Evolutionary conservation across 306 rosid species (phyloP).

Genomic region (Cucumis hystrix): DNA sequence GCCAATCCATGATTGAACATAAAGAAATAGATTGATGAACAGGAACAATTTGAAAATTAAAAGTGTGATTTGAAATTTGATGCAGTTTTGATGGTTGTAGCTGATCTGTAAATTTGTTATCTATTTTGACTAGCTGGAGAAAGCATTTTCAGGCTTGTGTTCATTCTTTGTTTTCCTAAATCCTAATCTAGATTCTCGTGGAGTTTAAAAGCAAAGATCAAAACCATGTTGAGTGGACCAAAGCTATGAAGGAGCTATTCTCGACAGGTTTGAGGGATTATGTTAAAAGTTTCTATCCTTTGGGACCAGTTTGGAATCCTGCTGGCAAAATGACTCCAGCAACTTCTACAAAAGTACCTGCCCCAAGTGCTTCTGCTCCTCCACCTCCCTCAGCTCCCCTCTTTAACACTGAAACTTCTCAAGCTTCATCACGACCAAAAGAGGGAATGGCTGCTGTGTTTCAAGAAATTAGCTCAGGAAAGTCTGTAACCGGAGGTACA

Average conservation of each 20-base stretch:
- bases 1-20: not conserved
- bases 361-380: conserved; percentile 51
- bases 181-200: conserved; percentile 66
- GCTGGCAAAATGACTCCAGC: conserved; percentile 46
- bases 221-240: conserved; percentile 92
- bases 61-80: not conserved
- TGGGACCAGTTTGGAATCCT: conserved; percentile 88
- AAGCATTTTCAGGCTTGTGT: not conserved
- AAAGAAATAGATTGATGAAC: not conserved
- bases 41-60: not conserved
- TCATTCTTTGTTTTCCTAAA: conserved; percentile 6
- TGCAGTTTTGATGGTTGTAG: not conserved
- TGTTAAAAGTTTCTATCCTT: conserved; percentile 62
- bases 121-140: not conserved
- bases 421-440: conserved; percentile 62
- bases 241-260: conserved; percentile 85
- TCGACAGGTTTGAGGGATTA: conserved; percentile 86
- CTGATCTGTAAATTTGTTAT: too few relatives aligned
- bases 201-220: conserved; percentile 77
- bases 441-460: conserved; percentile 92
- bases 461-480: conserved; percentile 50
- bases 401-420: conserved; percentile 51
- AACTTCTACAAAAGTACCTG: conserved; percentile 45
- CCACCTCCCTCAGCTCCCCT: conserved; percentile 83
- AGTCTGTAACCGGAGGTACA: conserved; percentile 68